These are phyloP conservation scores for Botrytis squamosa DNA, from an alignment of 2,329 filamentous ascomycete species.

Conservation along the genomic window DNA sequence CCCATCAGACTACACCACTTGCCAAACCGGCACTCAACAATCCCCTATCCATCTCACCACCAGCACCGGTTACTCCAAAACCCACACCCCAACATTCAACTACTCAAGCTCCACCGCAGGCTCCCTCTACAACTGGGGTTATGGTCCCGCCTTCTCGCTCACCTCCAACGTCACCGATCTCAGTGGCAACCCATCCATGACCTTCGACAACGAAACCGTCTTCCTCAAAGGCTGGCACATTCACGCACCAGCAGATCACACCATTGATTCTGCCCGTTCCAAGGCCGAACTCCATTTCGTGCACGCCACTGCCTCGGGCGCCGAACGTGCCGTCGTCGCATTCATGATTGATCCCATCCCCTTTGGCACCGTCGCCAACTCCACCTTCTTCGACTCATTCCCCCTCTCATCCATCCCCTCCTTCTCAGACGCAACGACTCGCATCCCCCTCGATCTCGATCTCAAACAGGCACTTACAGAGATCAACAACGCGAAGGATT, in stretches of 20 bases:
- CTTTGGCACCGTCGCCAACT: not conserved
- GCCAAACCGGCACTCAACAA: constrained; percentile 52
- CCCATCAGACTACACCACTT: constrained; percentile 43
- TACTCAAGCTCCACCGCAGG: constrained; percentile 43
- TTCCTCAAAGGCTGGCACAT: constrained; percentile 53
- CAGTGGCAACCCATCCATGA: constrained; percentile 44
- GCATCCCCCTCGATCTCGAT: not conserved
- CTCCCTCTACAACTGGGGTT: constrained; percentile 50
- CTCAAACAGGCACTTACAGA: constrained; percentile 38
- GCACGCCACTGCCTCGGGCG: constrained; percentile 45
- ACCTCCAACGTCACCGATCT: constrained; percentile 35
- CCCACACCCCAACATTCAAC: constrained; percentile 46
- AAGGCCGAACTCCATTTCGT: constrained; percentile 52
- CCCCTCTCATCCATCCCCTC: not conserved
- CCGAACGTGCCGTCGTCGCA: constrained; percentile 47
- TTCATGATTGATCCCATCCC: constrained; percentile 46
- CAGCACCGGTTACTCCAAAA: constrained; percentile 43
- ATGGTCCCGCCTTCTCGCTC: constrained; percentile 47
- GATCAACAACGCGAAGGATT: constrained; percentile 44
- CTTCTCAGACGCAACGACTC: not conserved
- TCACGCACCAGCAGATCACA: constrained; percentile 51
- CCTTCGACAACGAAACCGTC: constrained; percentile 47
- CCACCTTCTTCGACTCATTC: not conserved
- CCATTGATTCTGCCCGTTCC: constrained; percentile 44
- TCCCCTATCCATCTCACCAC: constrained; percentile 48